Evolutionary conservation across 345 rosid genomes (phyloP), one percentile per base, ranked within the genome.

Genomic region (Conringia planisiliqua): DNA sequence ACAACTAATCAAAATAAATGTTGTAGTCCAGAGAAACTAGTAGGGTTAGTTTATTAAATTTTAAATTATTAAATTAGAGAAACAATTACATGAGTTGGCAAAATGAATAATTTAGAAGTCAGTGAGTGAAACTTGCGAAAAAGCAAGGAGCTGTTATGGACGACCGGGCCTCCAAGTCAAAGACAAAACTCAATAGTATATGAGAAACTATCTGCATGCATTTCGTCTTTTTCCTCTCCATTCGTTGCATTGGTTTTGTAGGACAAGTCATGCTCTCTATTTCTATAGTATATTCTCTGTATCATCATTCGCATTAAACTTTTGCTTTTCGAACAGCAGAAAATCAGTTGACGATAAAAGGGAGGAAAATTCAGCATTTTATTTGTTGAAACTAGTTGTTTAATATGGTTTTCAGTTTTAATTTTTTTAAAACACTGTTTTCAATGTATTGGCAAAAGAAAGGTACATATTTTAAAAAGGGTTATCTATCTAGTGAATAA

Each of bases 181-280:
- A 14, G 13, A 60, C 62, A 60, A 50, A 36, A 67, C 6, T 59
- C 27, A 75, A 55, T 65, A 47, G 9, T 14, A 7, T 18, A 48
- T 6, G 7, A 20, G 58, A 52, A 7, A 74, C 10, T 59, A 42
- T 59, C 18, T 68, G 74, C 74, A 75, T 51, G 70, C 74, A 40
- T 68, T 68, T 61, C 74, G 74, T 75, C 79, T 13, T 39, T 26
- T 51, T 54, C 48, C 20, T 83, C 68, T 11, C 35, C 36, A 72
- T 71, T 63, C 72, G 62, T 10, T 65, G 54, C 58, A 68, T 14
- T 63, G 35, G 26, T 16, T 42, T 35, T 12, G 3, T 14, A 17
- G 7, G 66, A 65, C 62, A 70, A 51, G 71, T 64, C 71, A 70
- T 22, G 10, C 44, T 32, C 59, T 22, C 22, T 18, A 40, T 51